A percentile compares a stretch with the other conserved stretches of the same genome.
Conservation (phyloP, 2,329 filamentous ascomycete genomes). For the Clonostachys rosea region DNA sequence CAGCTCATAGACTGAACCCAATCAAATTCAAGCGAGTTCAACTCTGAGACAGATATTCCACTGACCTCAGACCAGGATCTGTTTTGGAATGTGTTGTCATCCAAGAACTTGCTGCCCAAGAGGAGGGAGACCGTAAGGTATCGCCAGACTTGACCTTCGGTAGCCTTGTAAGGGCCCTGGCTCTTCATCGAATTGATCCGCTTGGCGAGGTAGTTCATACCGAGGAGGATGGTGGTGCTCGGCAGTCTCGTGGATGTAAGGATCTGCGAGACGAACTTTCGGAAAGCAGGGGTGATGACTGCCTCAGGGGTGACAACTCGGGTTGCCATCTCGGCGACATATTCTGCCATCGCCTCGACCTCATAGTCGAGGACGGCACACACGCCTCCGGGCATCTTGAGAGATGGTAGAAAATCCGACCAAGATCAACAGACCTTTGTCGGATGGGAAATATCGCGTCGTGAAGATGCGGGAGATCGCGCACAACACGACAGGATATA, state of each 20-base stretch:
- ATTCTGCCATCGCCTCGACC: constrained; percentile 93
- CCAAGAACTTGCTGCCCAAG: constrained; percentile 90
- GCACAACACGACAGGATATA: constrained; percentile 4
- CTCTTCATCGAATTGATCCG: constrained; percentile 70
- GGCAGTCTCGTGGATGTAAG: constrained; percentile 85
- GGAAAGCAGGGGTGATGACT: constrained; percentile 65
- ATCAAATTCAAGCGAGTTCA: constrained; percentile 82
- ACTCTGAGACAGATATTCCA: constrained; percentile 76
- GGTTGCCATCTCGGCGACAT: constrained; percentile 83
- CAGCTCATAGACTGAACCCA: constrained; percentile 83
- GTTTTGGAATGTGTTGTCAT: constrained; percentile 98
- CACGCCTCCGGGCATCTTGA: constrained; percentile 72
- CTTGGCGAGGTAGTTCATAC: constrained; percentile 83
- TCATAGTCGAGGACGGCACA: constrained; percentile 95
- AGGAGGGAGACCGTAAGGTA: constrained; percentile 82
- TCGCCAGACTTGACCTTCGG: constrained; percentile 74
- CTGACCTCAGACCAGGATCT: constrained; percentile 95
- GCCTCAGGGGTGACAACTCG: constrained; percentile 49
- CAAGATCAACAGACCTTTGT: constrained; percentile 32
- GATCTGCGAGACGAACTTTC: constrained; percentile 89
- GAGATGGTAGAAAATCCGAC: constrained; percentile 23
- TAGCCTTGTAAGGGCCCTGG: constrained; percentile 48
- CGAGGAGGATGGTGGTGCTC: constrained; percentile 85
- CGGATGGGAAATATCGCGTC: constrained; percentile 12
- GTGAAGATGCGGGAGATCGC: neutral